Conservation (phyloP, 176 grass and related monocot genomes). For the Zoysia japonica region DNA sequence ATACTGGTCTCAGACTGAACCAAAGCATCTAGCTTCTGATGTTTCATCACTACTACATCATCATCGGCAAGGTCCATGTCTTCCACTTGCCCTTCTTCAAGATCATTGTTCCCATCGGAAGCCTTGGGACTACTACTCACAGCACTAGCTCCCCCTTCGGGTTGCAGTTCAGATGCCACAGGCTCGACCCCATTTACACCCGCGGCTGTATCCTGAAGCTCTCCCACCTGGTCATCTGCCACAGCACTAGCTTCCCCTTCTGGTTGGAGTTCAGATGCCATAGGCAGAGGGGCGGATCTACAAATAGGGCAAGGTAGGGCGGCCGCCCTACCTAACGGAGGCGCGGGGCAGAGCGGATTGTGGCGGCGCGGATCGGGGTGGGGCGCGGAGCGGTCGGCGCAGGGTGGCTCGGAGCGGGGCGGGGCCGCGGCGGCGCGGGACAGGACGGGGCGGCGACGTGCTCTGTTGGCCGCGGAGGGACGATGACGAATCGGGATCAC, state of each 20-base stretch:
- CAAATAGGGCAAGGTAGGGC: too few species aligned
- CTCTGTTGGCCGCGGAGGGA: too few species aligned
- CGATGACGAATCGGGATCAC: too few species aligned
- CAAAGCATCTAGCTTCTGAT: constrained; percentile 37
- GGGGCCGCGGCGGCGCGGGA: too few species aligned
- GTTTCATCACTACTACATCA: constrained; percentile 42
- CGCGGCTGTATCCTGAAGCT: constrained; percentile 6
- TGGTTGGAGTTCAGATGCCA: constrained; percentile 8
- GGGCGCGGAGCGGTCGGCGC: too few species aligned
- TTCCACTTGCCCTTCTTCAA: constrained; percentile 53
- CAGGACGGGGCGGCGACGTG: too few species aligned
- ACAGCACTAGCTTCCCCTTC: not conserved
- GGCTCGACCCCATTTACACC: constrained; percentile 27
- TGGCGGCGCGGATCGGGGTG: too few species aligned
- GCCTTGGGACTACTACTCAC: not conserved
- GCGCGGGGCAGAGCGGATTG: too few species aligned
- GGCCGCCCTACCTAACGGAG: too few species aligned
- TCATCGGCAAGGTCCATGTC: constrained; percentile 91
- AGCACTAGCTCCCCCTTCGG: constrained; percentile 4
- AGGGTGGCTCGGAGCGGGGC: too few species aligned
- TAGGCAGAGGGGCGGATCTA: not conserved
- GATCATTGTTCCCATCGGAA: constrained; percentile 43
- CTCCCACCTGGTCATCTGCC: constrained; percentile 47
- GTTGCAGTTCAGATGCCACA: constrained; percentile 21
- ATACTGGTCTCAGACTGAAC: constrained; percentile 24